A percentile compares a stretch with the other conserved stretches of the same genome.
phyloP scores from a whole-genome alignment of 768 basidiomycete genomes.

The Russula compacta region DNA sequence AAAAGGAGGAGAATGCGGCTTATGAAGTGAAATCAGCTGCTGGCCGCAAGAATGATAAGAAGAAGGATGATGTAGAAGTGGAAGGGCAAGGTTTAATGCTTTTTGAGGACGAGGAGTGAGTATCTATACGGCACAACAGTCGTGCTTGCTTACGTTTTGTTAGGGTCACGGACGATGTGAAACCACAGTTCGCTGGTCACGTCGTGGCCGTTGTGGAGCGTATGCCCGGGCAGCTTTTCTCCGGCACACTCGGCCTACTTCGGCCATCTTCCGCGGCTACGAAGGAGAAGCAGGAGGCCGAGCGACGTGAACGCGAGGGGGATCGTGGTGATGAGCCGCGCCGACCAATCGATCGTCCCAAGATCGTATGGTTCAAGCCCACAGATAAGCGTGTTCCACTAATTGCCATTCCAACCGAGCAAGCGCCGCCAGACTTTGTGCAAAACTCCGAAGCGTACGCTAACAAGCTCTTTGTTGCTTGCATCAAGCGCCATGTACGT shows the following conservation, averaged over 20 bases:
- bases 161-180: constrained; percentile 94
- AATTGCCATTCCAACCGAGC: constrained; percentile 98
- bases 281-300: constrained; percentile 98
- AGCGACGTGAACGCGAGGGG: constrained; percentile 93
- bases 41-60: constrained; percentile 94
- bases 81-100: constrained; percentile 96
- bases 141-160: constrained; percentile 16
- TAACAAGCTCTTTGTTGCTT: constrained; percentile 90
- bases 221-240: constrained; percentile 98
- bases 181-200: constrained; percentile 97
- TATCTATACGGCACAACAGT: constrained; percentile 14
- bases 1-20: constrained; percentile 98
- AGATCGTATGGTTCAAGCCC: constrained; percentile 99
- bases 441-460: constrained; percentile 88
- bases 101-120: constrained; percentile 94
- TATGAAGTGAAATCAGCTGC: constrained; percentile 73
- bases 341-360: constrained; percentile 82
- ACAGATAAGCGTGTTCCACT: constrained; percentile 98
- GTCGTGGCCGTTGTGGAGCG: constrained; percentile 99
- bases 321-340: constrained; percentile 80
- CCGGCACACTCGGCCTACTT: constrained; percentile 89
- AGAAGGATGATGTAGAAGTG: constrained; percentile 99
- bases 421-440: constrained; percentile 93
- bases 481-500: constrained; percentile 94
- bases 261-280: constrained; percentile 96